Evolutionary conservation across 306 rosid genomes (phyloP), one percentile per base, ranked within the genome.

Genomic region (Rubus idaeus): DNA sequence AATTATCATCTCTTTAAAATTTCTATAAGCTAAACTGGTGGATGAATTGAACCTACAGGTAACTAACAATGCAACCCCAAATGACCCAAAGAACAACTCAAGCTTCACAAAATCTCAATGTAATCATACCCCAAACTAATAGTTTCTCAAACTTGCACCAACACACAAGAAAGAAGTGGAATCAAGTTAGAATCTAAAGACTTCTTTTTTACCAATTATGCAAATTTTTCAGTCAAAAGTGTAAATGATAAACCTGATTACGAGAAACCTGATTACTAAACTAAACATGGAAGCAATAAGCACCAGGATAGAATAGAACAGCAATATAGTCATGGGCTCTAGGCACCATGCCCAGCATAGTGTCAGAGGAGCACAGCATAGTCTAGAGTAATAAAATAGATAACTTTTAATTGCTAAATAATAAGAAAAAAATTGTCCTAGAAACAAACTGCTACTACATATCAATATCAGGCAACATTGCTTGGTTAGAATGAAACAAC

Each of bases 151-250:
- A 56, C 8, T 56, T 21, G 10, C 69, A 58, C 16, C 57, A 44
- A 58, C 12, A 26, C 26, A 41, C 21, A 60, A 42, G 68, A 57
- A 73, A 41, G 7, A 30, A 30, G 35, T 30, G 57, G 20, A 17
- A 74, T 60, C 70, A 23, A 8, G 57, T 23, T 4, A 2, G 58
- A 18, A 73, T 49, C 47, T 14, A 18, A 74, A 10, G 45, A 63
- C 70, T 8, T 68, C 51, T 61, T 8, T 55, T 77, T 52, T 52
- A 81, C 74, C 51, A 49, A 55, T 75, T 52, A 74, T 74, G 66
- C 74, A 81, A 77, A 8, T 40, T 21, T 51, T 70, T 39, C 40
- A 12, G 64, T 13, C 56, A 68, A 74, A 78, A 66, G 45, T 74
- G 75, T 61, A 46, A 56, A 61, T 4, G 66, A 72, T 13, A 41